Percentiles rank a stretch among this genome's conserved stretches.
These are phyloP conservation scores for Anacardium occidentale DNA, from an alignment of 345 rosid species.

Conservation along the genomic window DNA sequence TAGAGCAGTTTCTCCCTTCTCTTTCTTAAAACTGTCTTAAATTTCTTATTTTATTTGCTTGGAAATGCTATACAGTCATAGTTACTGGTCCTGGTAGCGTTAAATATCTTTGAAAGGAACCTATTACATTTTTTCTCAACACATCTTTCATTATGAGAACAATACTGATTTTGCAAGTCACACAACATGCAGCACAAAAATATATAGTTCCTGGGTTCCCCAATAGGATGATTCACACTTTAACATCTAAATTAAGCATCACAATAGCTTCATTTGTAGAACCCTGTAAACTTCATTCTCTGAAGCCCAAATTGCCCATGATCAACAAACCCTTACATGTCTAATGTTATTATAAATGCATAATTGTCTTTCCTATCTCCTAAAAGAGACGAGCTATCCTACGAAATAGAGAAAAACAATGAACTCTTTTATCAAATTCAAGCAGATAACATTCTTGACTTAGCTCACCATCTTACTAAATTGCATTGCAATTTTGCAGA, in stretches of 20 bases:
- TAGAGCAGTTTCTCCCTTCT: background rate
- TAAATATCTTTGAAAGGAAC: background rate
- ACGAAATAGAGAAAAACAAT: background rate
- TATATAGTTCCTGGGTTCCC: background rate
- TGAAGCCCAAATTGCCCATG: background rate
- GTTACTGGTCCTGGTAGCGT: background rate
- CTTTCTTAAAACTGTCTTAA: background rate
- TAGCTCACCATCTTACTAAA: background rate
- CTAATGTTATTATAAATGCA: background rate
- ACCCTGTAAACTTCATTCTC: background rate
- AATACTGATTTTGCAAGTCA: background rate
- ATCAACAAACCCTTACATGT: background rate
- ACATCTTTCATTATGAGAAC: background rate
- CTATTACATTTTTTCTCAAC: background rate
- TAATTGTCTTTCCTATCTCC: background rate
- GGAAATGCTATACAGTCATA: background rate
- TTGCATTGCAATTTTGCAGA: background rate
- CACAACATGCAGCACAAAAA: background rate
- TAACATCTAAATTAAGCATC: background rate
- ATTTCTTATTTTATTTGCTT: background rate
- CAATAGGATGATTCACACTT: background rate
- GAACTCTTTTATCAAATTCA: background rate
- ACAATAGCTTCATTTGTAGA: background rate
- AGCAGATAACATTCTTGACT: background rate
- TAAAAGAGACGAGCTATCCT: too few relatives aligned